Conservation (phyloP, 2,329 filamentous ascomycete genomes). For the Endothia cerciana region DNA sequence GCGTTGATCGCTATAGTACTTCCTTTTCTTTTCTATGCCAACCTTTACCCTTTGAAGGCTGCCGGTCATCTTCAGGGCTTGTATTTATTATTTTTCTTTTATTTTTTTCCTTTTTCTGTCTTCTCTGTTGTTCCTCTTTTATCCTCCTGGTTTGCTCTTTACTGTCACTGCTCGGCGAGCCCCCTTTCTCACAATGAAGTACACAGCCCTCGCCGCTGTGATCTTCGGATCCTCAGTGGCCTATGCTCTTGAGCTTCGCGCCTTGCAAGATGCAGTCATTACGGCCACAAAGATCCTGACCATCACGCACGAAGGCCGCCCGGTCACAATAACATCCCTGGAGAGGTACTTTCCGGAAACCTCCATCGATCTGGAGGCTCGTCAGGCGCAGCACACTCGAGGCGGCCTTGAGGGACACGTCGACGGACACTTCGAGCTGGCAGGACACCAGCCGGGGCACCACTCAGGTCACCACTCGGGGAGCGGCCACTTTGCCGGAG, state of each 20-base stretch:
- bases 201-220: background rate
- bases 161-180: background rate
- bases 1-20: background rate
- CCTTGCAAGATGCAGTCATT: background rate
- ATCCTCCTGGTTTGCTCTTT: background rate
- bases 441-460: background rate
- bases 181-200: conserved; percentile 8
- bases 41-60: background rate
- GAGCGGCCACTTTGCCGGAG: background rate
- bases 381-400: background rate
- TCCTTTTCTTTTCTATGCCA: background rate
- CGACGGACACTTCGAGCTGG: background rate
- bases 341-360: background rate
- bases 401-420: background rate
- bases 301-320: background rate
- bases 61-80: conserved; percentile 9
- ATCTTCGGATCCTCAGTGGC: conserved; percentile 8
- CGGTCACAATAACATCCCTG: background rate
- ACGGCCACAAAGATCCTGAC: conserved; percentile 6
- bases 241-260: background rate
- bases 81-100: background rate
- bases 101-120: background rate
- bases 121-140: background rate
- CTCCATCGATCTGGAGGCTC: background rate
- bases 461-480: background rate